Evolutionary conservation across 2,329 filamentous ascomycete genomes (phyloP), one percentile per base, ranked within the genome.

Genomic region (Colletotrichum spaethianum): DNA sequence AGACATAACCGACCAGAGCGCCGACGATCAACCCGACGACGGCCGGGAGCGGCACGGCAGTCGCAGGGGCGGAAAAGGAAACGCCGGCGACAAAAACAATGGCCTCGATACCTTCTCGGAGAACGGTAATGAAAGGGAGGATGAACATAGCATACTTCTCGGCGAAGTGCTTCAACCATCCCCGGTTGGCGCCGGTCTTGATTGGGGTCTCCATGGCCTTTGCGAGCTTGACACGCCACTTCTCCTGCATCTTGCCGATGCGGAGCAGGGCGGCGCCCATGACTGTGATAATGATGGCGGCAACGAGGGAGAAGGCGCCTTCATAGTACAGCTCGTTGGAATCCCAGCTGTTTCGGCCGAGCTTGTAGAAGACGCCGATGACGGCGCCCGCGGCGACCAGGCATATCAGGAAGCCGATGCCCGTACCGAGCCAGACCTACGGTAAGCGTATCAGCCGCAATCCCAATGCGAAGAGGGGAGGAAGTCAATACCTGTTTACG

Each of bases 1-100:
- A 88, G 62, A 94, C 72, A 77, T 89, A 95, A 4, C 94, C 94
- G 50, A 95, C 87, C 1, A 89, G 62, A 16, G 82, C 79, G 1
- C 94, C 95, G 20, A 91, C 92, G 3, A 88, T 77, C 20, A 97
- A 82, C 0, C 94, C 95, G 23, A 90, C 87, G 26, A 97, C 82
- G 3, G 95, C 93, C 0, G 95, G 90, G 6, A 97, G 83, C 2
- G 95, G 94, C 63, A 97, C 93, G 0, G 94, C 88, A 7, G 88
- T 90, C 2, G 93, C 94, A 0, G 94, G 93, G 4, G 93, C 86
- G 0, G 91, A 90, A 66, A 97, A 91, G 3, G 93, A 92, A 5
- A 98, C 94, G 26, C 94, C 95, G 20, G 93, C 94, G 64, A 97
- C 91, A 80, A 97, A 97, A 31, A 97, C 89, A 44, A 97, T 92